Evolutionary conservation across 2,329 filamentous ascomycete species (phyloP).

Genomic region (Eurotiales sp.): DNA sequence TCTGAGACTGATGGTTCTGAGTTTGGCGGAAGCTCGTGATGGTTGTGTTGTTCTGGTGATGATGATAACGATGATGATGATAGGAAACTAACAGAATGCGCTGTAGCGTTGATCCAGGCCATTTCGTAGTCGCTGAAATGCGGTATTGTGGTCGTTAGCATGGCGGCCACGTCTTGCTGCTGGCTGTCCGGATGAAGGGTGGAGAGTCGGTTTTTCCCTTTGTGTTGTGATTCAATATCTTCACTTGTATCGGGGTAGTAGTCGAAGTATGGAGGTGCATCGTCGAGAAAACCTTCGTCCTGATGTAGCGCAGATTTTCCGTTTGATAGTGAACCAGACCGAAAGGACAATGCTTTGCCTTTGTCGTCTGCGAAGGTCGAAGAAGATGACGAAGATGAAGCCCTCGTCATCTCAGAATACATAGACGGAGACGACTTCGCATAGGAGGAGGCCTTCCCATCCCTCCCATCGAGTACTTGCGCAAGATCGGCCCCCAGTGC

Average conservation of each 20-base stretch:
- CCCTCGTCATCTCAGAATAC: not conserved
- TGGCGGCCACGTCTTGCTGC: not conserved
- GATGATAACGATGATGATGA: conserved; percentile 7
- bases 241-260: too few species aligned
- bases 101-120: conserved; percentile 10
- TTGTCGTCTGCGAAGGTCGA: not conserved
- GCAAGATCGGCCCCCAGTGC: conserved; percentile 21
- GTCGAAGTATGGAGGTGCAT: too few species aligned
- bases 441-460: conserved; percentile 19
- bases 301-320: too few species aligned
- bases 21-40: too few species aligned
- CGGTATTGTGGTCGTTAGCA: not conserved
- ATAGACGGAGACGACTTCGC: not conserved
- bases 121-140: conserved; percentile 6
- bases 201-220: conserved; percentile 6
- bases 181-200: too few species aligned
- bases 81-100: conserved; percentile 16
- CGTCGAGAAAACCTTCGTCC: too few species aligned
- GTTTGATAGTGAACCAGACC: too few species aligned
- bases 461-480: conserved; percentile 19
- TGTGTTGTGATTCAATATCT: not conserved
- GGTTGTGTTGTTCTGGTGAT: not conserved
- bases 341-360: too few species aligned
- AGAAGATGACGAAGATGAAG: conserved; percentile 5
- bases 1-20: too few species aligned